phyloP scores from a whole-genome alignment of 176 grass and related monocot species.

The Metroxylon sagu region DNA sequence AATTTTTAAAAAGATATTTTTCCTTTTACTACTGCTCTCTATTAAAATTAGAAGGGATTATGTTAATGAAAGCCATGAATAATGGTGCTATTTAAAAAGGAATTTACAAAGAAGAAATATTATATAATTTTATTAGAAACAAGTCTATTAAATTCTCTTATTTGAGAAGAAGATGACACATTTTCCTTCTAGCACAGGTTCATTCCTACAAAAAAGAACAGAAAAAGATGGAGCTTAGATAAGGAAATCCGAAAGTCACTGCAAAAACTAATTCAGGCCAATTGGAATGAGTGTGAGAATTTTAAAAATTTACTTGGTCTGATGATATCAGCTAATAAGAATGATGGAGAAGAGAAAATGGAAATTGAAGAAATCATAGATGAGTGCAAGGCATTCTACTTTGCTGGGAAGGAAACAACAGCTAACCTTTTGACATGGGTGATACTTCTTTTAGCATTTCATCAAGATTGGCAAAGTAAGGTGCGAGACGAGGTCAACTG shows the following conservation, averaged over 20 bases:
- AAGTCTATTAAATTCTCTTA: no score
- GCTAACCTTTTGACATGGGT: constrained; percentile 70
- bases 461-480: constrained; percentile 77
- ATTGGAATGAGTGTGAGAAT: constrained; percentile 47
- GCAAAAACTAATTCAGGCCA: constrained; percentile 52
- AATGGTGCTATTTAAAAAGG: no score
- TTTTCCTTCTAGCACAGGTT: constrained; percentile 36
- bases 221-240: constrained; percentile 38
- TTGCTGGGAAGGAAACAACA: constrained; percentile 84
- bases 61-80: no score
- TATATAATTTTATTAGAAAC: no score
- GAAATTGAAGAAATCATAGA: constrained; percentile 81
- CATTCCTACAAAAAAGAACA: constrained; percentile 75
- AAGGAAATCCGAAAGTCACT: constrained; percentile 51
- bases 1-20: no score
- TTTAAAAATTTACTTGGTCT: constrained; percentile 70
- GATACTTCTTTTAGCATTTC: constrained; percentile 56
- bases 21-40: no score
- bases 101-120: no score
- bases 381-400: constrained; percentile 87
- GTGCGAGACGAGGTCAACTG: constrained; percentile 48
- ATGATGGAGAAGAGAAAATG: constrained; percentile 41
- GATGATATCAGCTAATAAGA: constrained; percentile 62
- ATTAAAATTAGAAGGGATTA: no score
- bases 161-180: neutral